Evolutionary conservation across 2,329 filamentous ascomycete genomes (phyloP), one percentile per base, ranked within the genome.

Genomic region (Paramyrothecium sp.): DNA sequence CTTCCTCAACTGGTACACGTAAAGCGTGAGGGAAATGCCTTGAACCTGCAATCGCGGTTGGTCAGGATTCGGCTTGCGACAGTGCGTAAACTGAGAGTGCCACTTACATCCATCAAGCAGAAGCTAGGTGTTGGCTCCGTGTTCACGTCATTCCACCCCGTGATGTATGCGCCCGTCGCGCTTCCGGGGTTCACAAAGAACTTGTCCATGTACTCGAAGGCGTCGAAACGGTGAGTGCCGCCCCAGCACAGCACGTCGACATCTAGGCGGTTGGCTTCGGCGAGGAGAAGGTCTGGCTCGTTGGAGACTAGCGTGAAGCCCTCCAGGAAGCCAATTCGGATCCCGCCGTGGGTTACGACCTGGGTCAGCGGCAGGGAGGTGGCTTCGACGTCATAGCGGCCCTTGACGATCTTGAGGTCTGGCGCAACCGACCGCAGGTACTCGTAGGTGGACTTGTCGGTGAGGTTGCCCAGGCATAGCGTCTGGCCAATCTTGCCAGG

Each of bases 91-190:
- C 26, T 10, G 26, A 30, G 26, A 30, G 26, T 30, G n/a, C n/a
- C 26, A 89, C 92, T 79, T 74, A 97, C 93, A 83, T 98, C 94
- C 94, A 98, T 97, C 73, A 98, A 77, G 70, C 95, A 97, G 75
- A 98, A 97, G 72, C 92, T 97, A 23, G 94, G 94, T 56, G 88
- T 88, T 22, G 89, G 90, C 56, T 94, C 90, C 69, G 90, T 86
- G n/a, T 76, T 79, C 46, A 82, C 83, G 54, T 77, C 76, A 20
- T 76, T 77, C 81, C 83, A 87, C 20, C 82, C 81, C 1, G 81
- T 82, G 21, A 82, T 77, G 61, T 85, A 85, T 3, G 86, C 86
- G 11, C 86, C 86, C 5, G 86, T 89, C 22, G 85, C 86, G 67
- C 82, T 88, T 3, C 86, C 86, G 2, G 86, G 86, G 67, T 89